Evolutionary conservation across 805 yeast species (phyloP).

Genomic region (Candida stauntonica): DNA sequence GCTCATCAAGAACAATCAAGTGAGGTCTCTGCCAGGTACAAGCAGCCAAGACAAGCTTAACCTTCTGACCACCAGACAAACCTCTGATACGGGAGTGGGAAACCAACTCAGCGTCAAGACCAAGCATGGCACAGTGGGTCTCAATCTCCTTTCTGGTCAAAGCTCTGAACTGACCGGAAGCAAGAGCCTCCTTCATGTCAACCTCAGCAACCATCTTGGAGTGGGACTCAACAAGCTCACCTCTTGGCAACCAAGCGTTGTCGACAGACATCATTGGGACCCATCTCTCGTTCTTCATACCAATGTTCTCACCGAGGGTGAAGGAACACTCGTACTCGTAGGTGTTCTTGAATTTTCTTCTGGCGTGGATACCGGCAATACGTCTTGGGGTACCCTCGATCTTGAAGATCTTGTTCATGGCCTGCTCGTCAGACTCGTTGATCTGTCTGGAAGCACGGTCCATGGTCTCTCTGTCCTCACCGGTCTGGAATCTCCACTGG

Average conservation of each 20-base stretch:
- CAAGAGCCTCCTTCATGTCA: conserved; percentile 99
- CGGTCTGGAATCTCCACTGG: conserved; percentile 99
- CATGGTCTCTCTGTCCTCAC: conserved; percentile 99
- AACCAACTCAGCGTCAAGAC: conserved; percentile 98
- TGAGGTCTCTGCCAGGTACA: conserved; percentile 99
- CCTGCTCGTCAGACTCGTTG: conserved; percentile 93
- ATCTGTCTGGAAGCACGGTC: conserved; percentile 99
- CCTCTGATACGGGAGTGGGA: conserved; percentile 99
- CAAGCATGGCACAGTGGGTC: conserved; percentile 97
- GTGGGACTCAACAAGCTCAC: conserved; percentile 95
- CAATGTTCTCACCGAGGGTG: conserved; percentile 96
- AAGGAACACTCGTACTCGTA: conserved; percentile 99
- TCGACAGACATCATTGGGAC: conserved; percentile 99
- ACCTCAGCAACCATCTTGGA: conserved; percentile 99
- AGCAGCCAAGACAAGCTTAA: conserved; percentile 98
- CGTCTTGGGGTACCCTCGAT: conserved; percentile 98
- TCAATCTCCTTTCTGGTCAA: conserved; percentile 99
- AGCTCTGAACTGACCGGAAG: conserved; percentile 99
- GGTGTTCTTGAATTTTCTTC: conserved; percentile 99
- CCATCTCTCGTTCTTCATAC: conserved; percentile 99
- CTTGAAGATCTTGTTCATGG: conserved; percentile 99
- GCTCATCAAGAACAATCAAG: conserved; percentile 98
- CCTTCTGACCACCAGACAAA: conserved; percentile 99
- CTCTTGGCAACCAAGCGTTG: conserved; percentile 99
- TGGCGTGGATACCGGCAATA: conserved; percentile 87